Conservation (phyloP, 768 basidiomycete species). For the Cystofilobasidium capitatum region DNA sequence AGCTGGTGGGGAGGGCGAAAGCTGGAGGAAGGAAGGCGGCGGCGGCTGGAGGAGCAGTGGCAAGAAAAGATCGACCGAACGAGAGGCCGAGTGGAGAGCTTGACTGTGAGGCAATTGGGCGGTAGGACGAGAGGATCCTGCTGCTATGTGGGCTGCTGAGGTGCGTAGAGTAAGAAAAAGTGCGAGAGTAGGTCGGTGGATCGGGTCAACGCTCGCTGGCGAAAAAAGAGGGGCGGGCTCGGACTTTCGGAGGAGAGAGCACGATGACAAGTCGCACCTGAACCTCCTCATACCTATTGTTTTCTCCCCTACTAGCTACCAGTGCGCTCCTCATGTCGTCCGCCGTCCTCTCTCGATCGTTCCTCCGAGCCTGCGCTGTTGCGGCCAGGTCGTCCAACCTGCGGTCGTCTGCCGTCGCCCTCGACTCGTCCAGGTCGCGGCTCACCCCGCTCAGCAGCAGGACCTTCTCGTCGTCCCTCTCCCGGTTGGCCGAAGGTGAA, state of each 20-base stretch:
- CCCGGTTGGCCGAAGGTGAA: neutral
- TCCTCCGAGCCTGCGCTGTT: neutral
- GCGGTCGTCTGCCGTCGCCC: neutral
- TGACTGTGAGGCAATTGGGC: no score
- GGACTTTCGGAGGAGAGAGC: no score
- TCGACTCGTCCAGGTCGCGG: neutral
- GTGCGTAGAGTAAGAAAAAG: no score
- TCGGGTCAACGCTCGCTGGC: no score
- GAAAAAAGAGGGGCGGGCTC: no score
- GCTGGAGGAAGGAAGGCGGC: neutral
- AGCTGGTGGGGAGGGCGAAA: neutral
- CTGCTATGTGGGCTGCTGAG: no score
- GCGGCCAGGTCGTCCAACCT: neutral
- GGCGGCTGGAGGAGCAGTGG: neutral
- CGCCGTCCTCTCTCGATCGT: neutral
- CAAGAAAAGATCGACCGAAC: no score
- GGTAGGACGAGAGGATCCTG: no score
- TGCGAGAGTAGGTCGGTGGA: no score
- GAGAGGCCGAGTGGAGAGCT: no score
- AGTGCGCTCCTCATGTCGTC: conserved; percentile 2
- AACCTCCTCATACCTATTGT: neutral
- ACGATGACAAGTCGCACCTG: no score
- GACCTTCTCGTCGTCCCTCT: neutral
- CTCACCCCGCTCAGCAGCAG: neutral
- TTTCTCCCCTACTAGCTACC: neutral